Evolutionary conservation across 306 rosid species (phyloP).

Genomic region (Sphenostylis stenocarpa): DNA sequence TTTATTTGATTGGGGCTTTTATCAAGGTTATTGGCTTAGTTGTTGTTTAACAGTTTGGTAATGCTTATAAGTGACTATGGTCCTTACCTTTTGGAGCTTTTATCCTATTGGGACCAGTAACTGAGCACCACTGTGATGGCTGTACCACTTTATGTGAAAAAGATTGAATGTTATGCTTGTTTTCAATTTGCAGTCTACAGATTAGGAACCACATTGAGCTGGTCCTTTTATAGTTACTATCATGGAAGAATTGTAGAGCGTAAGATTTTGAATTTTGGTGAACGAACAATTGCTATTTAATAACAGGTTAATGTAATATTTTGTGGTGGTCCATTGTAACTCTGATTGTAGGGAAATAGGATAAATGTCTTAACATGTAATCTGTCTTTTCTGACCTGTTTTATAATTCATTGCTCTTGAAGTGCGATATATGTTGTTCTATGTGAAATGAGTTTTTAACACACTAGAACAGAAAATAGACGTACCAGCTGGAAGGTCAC

Average conservation of each 20-base stretch:
- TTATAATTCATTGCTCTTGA: constrained; percentile 8
- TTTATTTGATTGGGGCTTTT: constrained; percentile 20
- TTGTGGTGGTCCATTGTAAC: constrained; percentile 5
- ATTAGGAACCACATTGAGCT: constrained; percentile 38
- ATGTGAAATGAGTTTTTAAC: background rate
- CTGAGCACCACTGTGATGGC: background rate
- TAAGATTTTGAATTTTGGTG: constrained; percentile 27
- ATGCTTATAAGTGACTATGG: background rate
- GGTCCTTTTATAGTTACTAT: background rate
- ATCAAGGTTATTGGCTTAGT: background rate
- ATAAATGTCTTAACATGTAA: constrained; percentile 5
- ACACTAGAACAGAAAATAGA: constrained; percentile 6
- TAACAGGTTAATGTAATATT: background rate
- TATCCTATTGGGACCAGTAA: constrained; percentile 27
- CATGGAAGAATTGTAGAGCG: constrained; percentile 12
- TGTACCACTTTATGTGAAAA: constrained; percentile 7
- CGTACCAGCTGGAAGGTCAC: background rate
- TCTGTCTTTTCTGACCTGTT: background rate
- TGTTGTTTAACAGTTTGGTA: background rate
- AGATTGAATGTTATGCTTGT: constrained; percentile 4
- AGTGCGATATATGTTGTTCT: background rate
- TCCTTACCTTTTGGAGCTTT: constrained; percentile 21
- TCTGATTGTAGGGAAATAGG: background rate
- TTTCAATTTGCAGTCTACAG: constrained; percentile 7
- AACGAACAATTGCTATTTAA: constrained; percentile 8